These are phyloP conservation scores for Carallia brachiata DNA, from an alignment of 345 rosid species.

Conservation along the genomic window DNA sequence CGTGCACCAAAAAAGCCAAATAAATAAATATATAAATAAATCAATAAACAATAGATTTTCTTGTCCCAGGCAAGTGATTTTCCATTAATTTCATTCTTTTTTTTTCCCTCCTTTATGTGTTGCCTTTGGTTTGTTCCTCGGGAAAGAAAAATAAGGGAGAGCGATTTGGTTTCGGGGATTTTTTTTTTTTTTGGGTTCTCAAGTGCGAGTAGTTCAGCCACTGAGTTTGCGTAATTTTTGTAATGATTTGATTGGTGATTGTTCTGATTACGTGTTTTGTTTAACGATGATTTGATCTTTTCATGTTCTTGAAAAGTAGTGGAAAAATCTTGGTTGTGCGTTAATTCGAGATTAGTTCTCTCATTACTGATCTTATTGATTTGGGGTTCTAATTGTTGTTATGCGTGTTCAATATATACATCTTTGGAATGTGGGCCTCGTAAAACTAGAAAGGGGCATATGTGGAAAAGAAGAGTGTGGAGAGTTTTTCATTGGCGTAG, in stretches of 20 bases:
- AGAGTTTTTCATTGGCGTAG: no score
- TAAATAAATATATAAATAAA: background rate
- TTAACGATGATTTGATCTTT: background rate
- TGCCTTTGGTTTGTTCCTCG: background rate
- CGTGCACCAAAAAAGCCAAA: background rate
- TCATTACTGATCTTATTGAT: no score
- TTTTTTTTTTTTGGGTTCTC: background rate
- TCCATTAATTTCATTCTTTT: background rate
- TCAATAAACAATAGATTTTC: background rate
- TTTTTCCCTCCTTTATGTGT: background rate
- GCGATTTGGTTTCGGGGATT: background rate
- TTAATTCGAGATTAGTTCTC: no score
- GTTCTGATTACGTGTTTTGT: background rate
- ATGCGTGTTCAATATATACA: no score
- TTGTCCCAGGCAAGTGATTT: slow-evolving; percentile 33
- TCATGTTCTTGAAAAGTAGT: no score
- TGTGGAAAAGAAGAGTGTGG: no score
- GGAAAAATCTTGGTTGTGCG: no score
- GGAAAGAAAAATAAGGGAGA: background rate
- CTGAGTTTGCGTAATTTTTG: background rate
- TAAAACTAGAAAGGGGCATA: no score
- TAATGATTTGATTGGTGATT: background rate
- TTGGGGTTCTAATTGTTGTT: no score
- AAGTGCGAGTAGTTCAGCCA: background rate
- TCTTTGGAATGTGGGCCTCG: no score